These are phyloP conservation scores for Amphirosellinia nigrospora DNA, from an alignment of 495 filamentous ascomycete genomes.

Conservation along the genomic window DNA sequence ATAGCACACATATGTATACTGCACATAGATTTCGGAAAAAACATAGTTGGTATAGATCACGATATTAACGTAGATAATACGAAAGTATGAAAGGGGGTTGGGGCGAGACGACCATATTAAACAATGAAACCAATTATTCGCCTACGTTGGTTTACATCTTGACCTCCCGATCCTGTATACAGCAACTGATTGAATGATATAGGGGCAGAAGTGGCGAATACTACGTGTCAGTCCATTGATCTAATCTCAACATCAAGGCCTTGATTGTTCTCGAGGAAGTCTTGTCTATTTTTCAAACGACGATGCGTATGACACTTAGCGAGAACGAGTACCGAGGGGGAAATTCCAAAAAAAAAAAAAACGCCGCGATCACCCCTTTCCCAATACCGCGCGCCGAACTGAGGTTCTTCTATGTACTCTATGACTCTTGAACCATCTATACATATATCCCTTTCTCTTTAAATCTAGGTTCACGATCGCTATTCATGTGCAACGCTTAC, in stretches of 20 bases:
- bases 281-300: neutral
- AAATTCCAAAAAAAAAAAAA: neutral
- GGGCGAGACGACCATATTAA: too few species aligned
- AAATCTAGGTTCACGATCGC: neutral
- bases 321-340: neutral
- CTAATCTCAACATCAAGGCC: neutral
- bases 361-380: neutral
- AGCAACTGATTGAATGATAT: neutral
- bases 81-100: too few species aligned
- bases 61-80: too few species aligned
- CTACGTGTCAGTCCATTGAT: neutral
- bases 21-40: too few species aligned
- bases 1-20: too few species aligned
- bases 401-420: neutral
- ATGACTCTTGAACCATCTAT: neutral
- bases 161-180: too few species aligned
- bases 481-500: neutral
- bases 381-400: neutral
- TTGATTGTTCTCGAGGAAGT: neutral
- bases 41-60: too few species aligned
- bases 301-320: neutral
- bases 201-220: neutral
- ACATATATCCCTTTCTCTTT: neutral
- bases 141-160: too few species aligned
- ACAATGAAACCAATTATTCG: too few species aligned